Evolutionary conservation across 768 basidiomycete species (phyloP), one percentile per base, ranked within the genome.

Genomic region (Mycena capillaripes): DNA sequence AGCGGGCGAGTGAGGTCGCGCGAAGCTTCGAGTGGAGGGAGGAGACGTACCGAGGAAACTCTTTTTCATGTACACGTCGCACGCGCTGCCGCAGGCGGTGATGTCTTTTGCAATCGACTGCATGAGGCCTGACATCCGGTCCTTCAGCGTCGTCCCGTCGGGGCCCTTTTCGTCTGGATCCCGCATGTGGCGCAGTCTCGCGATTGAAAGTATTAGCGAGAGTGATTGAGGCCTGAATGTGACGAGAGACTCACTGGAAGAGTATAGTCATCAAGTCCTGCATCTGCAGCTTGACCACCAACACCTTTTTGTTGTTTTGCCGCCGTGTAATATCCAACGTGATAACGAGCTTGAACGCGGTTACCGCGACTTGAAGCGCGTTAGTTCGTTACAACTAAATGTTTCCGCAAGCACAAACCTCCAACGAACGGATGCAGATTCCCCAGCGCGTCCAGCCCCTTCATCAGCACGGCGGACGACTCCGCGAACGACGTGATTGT

Each of bases 231-330:
- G 21, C 29, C 38, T 16, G 16, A 27, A 14, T 2, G 8, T 46
- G 8, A 19, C 11, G 48, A 10, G 21, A 12, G 32, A 76, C 85
- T 9, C 66, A 87, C 86, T 85, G 82, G 27, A 87, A 78, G 21
- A 88, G 79, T 3, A 80, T 77, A 10, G 75, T 73, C 84, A 88
- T 84, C 84, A 84, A 86, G 40, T 85, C 81, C 48, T 79, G 81
- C 85, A 88, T 88, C 73, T 84, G 81, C 7, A 83, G 57, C 63
- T 83, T 82, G 16, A 89, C 76, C 1, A 79, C 75, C 17, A 83
- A 60, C 19, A 88, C 81, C 68, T 84, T 86, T 70, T 80, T 83
- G 68, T 87, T 83, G 56, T 86, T 88, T 23, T 86, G 84, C 16
- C 83, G 77, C 34, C 86, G 80, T 11, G 82, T 85, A 46, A 82